phyloP scores from a whole-genome alignment of 1,284 basidiomycete species.

The Farysia itapuensis region DNA sequence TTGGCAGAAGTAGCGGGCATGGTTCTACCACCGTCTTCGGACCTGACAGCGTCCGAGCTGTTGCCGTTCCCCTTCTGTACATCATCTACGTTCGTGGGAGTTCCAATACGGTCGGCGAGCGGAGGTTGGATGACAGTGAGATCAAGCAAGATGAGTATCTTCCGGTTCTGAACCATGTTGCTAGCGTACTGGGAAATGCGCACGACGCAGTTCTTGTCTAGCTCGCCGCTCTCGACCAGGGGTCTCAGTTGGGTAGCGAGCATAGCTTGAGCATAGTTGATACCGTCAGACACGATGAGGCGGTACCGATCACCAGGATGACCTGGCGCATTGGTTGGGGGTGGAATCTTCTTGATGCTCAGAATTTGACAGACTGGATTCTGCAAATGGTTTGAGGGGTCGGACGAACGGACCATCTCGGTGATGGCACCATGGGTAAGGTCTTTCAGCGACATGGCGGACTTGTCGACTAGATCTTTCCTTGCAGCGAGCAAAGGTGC shows the following conservation, averaged over 20 bases:
- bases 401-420: constrained; percentile 47
- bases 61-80: constrained; percentile 13
- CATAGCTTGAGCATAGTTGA: constrained; percentile 69
- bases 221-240: constrained; percentile 70
- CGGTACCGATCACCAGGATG: constrained; percentile 52
- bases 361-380: constrained; percentile 56
- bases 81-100: constrained; percentile 46
- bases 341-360: constrained; percentile 56
- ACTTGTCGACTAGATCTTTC: too few species aligned
- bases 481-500: too few species aligned
- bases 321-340: constrained; percentile 34
- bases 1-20: constrained; percentile 33
- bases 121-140: constrained; percentile 63
- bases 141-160: constrained; percentile 81
- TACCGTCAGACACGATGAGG: constrained; percentile 57
- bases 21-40: constrained; percentile 16
- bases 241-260: constrained; percentile 86
- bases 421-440: constrained; percentile 50
- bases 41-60: constrained; percentile 4
- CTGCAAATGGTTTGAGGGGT: constrained; percentile 33
- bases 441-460: constrained; percentile 35
- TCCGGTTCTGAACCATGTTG: constrained; percentile 77
- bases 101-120: constrained; percentile 44
- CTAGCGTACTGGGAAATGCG: constrained; percentile 76
- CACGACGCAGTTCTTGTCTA: constrained; percentile 75